Percentiles rank a stretch among this genome's conserved stretches.
Conservation (phyloP, 495 filamentous ascomycete species). For the Annulohypoxylon nitens region DNA sequence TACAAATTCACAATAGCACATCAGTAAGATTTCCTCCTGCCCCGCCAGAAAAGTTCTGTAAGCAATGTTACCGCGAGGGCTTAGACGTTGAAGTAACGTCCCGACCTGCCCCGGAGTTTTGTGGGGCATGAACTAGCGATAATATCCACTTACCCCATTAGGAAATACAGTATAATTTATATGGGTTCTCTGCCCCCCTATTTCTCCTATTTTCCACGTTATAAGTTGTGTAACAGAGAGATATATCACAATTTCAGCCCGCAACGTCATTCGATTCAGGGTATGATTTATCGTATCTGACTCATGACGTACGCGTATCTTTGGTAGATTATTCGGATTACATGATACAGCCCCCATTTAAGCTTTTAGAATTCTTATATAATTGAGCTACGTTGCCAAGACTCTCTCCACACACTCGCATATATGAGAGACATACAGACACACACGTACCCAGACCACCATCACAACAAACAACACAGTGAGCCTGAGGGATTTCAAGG, state of each 20-base stretch:
- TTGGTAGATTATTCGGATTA: neutral
- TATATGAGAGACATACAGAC: neutral
- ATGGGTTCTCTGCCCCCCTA: neutral
- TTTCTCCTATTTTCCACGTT: slow-evolving; percentile 7
- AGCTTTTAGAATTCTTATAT: neutral
- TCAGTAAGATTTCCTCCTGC: slow-evolving; percentile 14
- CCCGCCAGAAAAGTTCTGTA: slow-evolving; percentile 17
- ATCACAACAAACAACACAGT: neutral
- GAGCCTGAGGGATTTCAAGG: no score
- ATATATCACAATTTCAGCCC: slow-evolving; percentile 2
- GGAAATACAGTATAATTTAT: slow-evolving; percentile 21
- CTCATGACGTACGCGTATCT: slow-evolving; percentile 16
- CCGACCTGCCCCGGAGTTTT: slow-evolving; percentile 29
- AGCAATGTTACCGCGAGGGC: neutral
- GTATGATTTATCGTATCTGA: neutral
- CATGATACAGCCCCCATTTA: neutral
- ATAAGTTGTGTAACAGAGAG: slow-evolving; percentile 12
- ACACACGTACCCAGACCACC: neutral
- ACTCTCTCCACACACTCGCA: slow-evolving; percentile 14
- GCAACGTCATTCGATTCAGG: slow-evolving; percentile 16
- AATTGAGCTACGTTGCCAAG: slow-evolving; percentile 1
- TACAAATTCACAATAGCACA: neutral
- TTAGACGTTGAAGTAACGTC: slow-evolving; percentile 17
- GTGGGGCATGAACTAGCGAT: slow-evolving; percentile 7
- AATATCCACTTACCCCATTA: slow-evolving; percentile 41